Evolutionary conservation across 208 protist genomes (phyloP).

Genomic region (Leishmania tropica): DNA sequence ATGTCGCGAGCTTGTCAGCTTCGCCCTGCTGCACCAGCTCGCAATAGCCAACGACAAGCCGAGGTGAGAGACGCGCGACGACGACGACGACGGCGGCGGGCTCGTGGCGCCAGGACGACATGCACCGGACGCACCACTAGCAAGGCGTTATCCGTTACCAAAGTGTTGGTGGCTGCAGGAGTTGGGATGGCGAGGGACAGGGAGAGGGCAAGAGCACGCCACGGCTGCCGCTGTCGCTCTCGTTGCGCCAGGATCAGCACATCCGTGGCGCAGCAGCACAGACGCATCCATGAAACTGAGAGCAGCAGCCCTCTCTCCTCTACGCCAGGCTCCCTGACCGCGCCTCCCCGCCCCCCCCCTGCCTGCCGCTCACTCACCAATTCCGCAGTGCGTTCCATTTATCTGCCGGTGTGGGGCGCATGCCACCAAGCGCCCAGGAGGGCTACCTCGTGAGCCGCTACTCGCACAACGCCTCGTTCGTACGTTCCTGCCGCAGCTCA

Average conservation of each 20-base stretch:
- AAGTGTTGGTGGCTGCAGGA: too few relatives aligned
- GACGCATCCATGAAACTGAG: too few relatives aligned
- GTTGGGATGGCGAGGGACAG: not conserved
- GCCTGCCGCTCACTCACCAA: too few relatives aligned
- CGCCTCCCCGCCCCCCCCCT: too few relatives aligned
- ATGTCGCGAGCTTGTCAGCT: not conserved
- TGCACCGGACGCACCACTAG: not conserved
- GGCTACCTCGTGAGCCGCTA: not conserved
- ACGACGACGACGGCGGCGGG: too few relatives aligned
- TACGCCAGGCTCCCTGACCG: not conserved
- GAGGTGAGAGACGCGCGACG: not conserved
- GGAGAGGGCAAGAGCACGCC: not conserved
- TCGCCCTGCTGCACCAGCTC: too few relatives aligned
- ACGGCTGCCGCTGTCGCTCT: not conserved
- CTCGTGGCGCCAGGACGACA: not conserved
- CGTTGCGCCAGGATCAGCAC: not conserved
- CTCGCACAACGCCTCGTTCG: not conserved
- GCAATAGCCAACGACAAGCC: not conserved
- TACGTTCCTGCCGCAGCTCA: not conserved
- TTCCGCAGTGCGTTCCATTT: too few relatives aligned
- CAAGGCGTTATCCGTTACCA: not conserved
- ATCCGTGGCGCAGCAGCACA: too few relatives aligned
- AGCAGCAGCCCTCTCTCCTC: not conserved
- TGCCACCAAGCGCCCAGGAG: too few relatives aligned
- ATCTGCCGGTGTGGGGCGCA: too few relatives aligned